Evolutionary conservation across 2,329 filamentous ascomycete species (phyloP).

Genomic region (Pseudogymnoascus sp.): DNA sequence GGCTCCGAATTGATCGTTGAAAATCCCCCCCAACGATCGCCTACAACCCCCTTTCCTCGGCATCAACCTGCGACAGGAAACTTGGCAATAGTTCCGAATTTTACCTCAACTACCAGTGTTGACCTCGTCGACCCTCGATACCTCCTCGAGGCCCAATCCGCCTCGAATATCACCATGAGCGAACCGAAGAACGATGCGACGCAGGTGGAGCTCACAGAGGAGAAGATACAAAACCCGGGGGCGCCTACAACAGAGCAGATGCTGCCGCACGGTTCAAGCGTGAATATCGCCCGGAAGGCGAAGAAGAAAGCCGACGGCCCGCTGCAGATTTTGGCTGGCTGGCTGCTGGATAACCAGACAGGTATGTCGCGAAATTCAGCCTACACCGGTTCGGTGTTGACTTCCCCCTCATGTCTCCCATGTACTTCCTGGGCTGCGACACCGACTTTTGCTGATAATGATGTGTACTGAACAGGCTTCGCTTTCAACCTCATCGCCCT

Average conservation of each 20-base stretch:
- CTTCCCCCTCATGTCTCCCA: not conserved
- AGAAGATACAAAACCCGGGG: not conserved
- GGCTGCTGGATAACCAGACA: slow-evolving; percentile 1
- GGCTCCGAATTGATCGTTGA: not conserved
- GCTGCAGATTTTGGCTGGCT: not conserved
- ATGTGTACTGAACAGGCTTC: slow-evolving; percentile 49
- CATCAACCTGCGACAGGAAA: not conserved
- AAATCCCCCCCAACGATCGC: not conserved
- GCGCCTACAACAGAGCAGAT: not conserved
- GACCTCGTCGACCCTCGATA: not conserved
- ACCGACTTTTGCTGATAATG: not conserved
- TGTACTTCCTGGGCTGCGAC: not conserved
- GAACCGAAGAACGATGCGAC: not conserved
- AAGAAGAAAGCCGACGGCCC: not conserved
- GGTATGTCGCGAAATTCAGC: not conserved
- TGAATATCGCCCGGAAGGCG: slow-evolving; percentile 2
- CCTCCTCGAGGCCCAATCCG: not conserved
- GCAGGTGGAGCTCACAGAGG: not conserved
- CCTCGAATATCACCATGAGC: not conserved
- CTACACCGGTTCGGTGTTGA: slow-evolving; percentile 11
- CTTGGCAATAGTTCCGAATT: not conserved
- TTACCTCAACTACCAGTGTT: not conserved
- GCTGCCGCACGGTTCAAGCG: not conserved
- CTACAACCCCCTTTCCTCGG: slow-evolving; percentile 2
- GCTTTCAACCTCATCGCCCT: slow-evolving; percentile 79